Percentiles rank a stretch among this genome's conserved stretches.
Conservation (phyloP, 306 rosid species). For the Begonia loranthoides region DNA sequence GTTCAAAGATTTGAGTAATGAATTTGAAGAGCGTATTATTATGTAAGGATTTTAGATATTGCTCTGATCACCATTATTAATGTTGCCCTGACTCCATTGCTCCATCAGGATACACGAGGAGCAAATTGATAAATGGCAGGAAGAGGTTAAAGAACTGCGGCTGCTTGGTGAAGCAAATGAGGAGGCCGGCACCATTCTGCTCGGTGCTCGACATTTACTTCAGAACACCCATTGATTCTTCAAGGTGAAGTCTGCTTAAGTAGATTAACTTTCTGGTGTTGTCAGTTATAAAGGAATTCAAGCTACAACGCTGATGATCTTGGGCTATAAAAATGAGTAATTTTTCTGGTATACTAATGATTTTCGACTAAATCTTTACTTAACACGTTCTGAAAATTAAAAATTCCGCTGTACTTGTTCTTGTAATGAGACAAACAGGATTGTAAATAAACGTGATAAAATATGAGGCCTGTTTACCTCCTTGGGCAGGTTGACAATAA, state of each 20-base stretch:
- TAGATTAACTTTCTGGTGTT: constrained; percentile 1
- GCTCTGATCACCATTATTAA: not conserved
- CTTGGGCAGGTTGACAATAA: too few species aligned
- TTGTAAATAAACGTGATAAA: too few species aligned
- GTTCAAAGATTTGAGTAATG: constrained; percentile 48
- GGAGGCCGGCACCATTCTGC: constrained; percentile 50
- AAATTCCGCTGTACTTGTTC: too few species aligned
- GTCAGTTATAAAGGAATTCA: not conserved
- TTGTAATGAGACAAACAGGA: too few species aligned
- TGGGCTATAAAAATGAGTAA: too few species aligned
- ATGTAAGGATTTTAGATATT: constrained; percentile 27
- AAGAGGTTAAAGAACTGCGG: constrained; percentile 55
- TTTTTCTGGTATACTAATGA: too few species aligned
- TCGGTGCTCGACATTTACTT: constrained; percentile 53
- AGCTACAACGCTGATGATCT: not conserved
- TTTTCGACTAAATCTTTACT: too few species aligned
- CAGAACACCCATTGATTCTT: constrained; percentile 36
- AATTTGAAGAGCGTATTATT: constrained; percentile 64
- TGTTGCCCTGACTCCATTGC: not conserved
- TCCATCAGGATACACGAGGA: constrained; percentile 57
- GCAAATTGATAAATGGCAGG: constrained; percentile 71
- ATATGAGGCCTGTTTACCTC: too few species aligned
- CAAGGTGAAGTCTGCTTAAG: constrained; percentile 15
- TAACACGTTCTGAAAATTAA: too few species aligned
- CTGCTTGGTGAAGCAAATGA: constrained; percentile 60